phyloP scores from a whole-genome alignment of 1,284 basidiomycete species.

The Gomphus bonarii region DNA sequence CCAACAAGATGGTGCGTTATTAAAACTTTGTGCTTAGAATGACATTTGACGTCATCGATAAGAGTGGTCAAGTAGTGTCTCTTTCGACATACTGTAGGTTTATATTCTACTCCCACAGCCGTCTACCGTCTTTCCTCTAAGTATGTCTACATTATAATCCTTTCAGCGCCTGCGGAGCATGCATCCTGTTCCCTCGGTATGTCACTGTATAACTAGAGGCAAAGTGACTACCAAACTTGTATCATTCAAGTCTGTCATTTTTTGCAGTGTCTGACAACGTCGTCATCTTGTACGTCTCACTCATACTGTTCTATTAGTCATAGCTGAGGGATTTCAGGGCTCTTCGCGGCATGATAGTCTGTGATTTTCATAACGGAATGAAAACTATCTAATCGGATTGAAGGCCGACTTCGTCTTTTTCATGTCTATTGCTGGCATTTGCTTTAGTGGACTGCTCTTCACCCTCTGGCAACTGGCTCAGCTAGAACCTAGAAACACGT shows the following conservation, averaged over 20 bases:
- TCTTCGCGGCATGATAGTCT: conserved; percentile 45
- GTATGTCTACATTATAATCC: conserved; percentile 30
- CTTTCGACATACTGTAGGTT: conserved; percentile 9
- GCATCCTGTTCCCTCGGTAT: conserved; percentile 77
- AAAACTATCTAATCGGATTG: not conserved
- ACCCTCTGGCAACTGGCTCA: conserved; percentile 61
- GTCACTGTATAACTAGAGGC: conserved; percentile 7
- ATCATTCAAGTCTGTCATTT: conserved; percentile 55
- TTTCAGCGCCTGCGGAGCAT: conserved; percentile 61
- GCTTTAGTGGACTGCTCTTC: conserved; percentile 81
- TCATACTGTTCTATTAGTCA: not conserved
- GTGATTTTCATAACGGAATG: conserved; percentile 36
- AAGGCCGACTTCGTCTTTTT: conserved; percentile 70
- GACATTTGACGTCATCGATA: not conserved
- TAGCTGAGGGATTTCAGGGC: conserved; percentile 35
- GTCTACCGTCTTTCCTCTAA: conserved; percentile 21
- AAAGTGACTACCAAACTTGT: not conserved
- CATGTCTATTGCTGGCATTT: conserved; percentile 71
- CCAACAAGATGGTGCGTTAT: conserved; percentile 38
- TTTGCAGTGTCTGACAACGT: conserved; percentile 80
- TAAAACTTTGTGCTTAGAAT: not conserved
- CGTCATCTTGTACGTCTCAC: conserved; percentile 56
- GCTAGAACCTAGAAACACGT: conserved; percentile 34
- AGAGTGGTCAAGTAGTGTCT: conserved; percentile 5
- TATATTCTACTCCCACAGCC: not conserved